These are phyloP conservation scores for Bathelium albidoporum DNA, from an alignment of 495 filamentous ascomycete species.

Conservation along the genomic window DNA sequence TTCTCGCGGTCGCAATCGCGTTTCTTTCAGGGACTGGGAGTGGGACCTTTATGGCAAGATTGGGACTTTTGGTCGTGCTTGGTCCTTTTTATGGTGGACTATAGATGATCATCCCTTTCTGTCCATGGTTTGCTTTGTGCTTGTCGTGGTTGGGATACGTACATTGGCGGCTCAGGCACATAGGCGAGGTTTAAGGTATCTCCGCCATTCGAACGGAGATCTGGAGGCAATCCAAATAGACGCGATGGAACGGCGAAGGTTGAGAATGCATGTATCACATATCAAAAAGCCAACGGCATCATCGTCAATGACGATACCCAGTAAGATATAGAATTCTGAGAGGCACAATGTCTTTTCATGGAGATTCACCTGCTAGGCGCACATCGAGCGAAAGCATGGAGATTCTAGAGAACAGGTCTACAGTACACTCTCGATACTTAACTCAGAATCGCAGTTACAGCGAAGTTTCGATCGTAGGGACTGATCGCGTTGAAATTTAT, in stretches of 20 bases:
- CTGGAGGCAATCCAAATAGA: neutral
- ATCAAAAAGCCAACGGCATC: neutral
- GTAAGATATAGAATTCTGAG: neutral
- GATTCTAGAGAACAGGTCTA: no score
- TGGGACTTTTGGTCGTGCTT: neutral
- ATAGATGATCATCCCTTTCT: neutral
- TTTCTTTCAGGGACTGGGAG: neutral
- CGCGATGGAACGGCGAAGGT: neutral
- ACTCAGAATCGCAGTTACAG: no score
- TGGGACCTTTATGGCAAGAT: neutral
- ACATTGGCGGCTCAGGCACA: neutral
- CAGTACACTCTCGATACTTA: no score
- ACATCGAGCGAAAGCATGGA: no score
- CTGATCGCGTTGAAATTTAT: no score
- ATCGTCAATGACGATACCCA: neutral
- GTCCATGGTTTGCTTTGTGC: neutral
- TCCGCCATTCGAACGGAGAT: neutral
- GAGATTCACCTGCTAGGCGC: no score
- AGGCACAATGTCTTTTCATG: no score
- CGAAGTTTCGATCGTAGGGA: no score
- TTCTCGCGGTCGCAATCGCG: neutral
- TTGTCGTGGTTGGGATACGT: neutral
- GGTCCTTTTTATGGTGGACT: neutral
- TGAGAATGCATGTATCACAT: neutral
- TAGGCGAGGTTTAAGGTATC: neutral